Evolutionary conservation across 1,284 basidiomycete genomes (phyloP), one percentile per base, ranked within the genome.

Genomic region (Cerrena zonata): DNA sequence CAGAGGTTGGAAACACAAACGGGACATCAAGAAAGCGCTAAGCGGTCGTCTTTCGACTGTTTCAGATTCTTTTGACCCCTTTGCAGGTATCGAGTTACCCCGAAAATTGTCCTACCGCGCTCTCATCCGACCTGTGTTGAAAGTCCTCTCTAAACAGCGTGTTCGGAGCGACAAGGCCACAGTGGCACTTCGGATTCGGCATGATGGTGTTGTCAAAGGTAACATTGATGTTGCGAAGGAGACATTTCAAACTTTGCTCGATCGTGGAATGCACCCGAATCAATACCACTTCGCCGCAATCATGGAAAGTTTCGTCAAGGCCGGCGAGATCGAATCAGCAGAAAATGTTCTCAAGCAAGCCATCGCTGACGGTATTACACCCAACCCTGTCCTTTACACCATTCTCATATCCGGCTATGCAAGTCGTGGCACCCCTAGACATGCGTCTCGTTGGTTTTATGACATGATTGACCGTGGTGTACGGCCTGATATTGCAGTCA

Each of bases 341-440:
- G 63, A 71, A 52, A 70, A 71, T 44, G 66, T 81, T 44, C 73
- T 90, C 69, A 65, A 64, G 49, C 64, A 75, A 15, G 80, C 82
- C 25, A 59, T 64, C 40, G 62, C 67, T 39, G 69, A 73, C 3
- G 80, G 80, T 15, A 63, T 83, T 46, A 65, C 67, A 36, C 76
- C 79, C 15, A 79, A 80, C 57, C 74, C 78, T 18, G 75, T 82
- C 46, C 79, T 86, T 76, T 86, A 80, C 69, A 90, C 87, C 19
- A 81, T 84, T 54, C 72, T 90, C 56, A 81, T 90, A 54, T 69
- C 71, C 24, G 86, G 82, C 2, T 77, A 84, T 63, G 84, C 78
- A 18, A 77, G 78, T 30, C 70, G 70, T 51, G 75, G 77, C n/a
- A 69, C 80, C 37, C 76, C 86, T 5, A 65, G 68, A 2, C 61